These are phyloP conservation scores for Podaxis sp. DNA, from an alignment of 768 basidiomycete genomes.

Conservation along the genomic window DNA sequence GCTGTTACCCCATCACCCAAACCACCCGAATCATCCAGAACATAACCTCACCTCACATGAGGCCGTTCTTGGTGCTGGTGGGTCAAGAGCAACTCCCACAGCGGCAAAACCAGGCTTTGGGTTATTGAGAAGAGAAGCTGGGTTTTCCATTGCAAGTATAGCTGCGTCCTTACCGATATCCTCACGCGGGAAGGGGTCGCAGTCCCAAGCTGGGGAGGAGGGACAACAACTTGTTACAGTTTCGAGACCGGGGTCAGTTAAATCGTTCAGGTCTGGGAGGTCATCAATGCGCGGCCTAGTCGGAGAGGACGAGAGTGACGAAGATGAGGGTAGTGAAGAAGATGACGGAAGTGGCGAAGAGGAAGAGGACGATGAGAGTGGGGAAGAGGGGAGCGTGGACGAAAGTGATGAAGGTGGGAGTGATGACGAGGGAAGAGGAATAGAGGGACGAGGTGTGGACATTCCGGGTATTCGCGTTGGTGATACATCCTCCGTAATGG, in stretches of 20 bases:
- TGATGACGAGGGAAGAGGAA: conserved; percentile 36
- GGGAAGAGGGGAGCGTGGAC: conserved; percentile 36
- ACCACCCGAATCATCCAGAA: background rate
- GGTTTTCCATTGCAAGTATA: conserved; percentile 81
- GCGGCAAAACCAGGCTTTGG: conserved; percentile 45
- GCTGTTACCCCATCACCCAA: conserved; percentile 49
- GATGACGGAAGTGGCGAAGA: conserved; percentile 36
- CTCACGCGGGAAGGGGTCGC: conserved; percentile 31
- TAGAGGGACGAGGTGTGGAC: conserved; percentile 27
- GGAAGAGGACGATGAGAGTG: conserved; percentile 34
- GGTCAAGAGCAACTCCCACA: background rate
- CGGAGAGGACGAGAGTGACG: conserved; percentile 35
- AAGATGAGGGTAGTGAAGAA: conserved; percentile 38
- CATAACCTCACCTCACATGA: no score
- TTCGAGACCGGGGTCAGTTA: conserved; percentile 39
- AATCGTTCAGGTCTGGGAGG: conserved; percentile 29
- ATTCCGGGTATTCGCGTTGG: conserved; percentile 17
- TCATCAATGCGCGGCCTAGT: conserved; percentile 15
- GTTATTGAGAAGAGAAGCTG: conserved; percentile 62
- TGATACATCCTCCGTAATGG: background rate
- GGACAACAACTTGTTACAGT: conserved; percentile 50
- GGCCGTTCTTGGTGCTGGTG: no score
- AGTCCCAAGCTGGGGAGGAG: conserved; percentile 29
- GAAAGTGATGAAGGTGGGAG: conserved; percentile 24
- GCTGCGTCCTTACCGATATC: conserved; percentile 57